These are phyloP conservation scores for Plenodomus tracheiphilus DNA, from an alignment of 2,329 filamentous ascomycete species.

Conservation along the genomic window DNA sequence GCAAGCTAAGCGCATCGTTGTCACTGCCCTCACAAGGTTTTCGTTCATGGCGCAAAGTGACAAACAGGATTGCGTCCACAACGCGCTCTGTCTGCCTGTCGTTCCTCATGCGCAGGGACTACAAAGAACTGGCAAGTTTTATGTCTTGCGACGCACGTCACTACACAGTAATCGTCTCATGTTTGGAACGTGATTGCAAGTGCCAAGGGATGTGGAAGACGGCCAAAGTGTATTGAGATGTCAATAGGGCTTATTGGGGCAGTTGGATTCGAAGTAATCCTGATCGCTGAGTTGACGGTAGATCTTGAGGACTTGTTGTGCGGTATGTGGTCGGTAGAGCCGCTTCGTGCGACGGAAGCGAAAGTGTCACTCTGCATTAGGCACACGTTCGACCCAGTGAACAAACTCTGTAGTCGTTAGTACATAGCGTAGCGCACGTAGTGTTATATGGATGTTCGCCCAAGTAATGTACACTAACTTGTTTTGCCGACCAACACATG, in stretches of 20 bases:
- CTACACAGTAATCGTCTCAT: not conserved
- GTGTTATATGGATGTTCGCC: not conserved
- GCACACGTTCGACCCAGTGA: not conserved
- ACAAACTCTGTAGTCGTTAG: not conserved
- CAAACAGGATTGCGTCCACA: not conserved
- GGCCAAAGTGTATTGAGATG: not conserved
- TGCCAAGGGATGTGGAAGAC: not conserved
- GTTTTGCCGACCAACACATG: not conserved
- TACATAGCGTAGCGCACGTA: not conserved
- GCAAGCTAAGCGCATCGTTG: not conserved
- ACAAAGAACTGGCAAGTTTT: not conserved
- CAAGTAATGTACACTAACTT: not conserved
- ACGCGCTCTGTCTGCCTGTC: too few relatives aligned
- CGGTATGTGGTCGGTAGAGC: not conserved
- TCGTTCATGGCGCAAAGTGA: not conserved
- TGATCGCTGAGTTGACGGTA: not conserved
- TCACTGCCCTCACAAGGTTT: not conserved
- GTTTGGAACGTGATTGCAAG: not conserved
- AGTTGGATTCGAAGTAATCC: not conserved
- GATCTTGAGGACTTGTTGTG: not conserved
- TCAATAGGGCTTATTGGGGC: too few relatives aligned
- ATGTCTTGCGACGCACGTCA: not conserved
- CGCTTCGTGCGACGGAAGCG: not conserved
- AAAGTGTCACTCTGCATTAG: not conserved
- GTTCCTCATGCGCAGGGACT: too few relatives aligned